Percentiles rank a stretch among this genome's conserved stretches.
phyloP scores from a whole-genome alignment of 2,329 filamentous ascomycete genomes.

The Colletotrichum gigasporum region DNA sequence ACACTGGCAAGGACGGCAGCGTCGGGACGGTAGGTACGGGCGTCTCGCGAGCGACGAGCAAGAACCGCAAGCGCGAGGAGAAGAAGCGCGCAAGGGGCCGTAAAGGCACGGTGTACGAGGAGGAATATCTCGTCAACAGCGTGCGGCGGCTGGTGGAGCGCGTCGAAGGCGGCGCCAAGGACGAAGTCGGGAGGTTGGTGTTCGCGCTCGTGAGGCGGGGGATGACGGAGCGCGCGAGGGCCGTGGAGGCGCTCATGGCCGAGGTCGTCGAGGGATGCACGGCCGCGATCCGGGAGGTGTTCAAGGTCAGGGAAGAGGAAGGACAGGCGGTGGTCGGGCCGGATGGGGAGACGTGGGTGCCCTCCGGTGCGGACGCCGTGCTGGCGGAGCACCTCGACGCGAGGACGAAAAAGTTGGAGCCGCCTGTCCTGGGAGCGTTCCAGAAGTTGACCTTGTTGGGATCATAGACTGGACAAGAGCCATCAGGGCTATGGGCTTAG shows the following conservation, averaged over 20 bases:
- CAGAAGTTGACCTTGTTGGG: constrained; percentile 62
- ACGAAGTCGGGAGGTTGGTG: constrained; percentile 79
- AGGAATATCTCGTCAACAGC: constrained; percentile 94
- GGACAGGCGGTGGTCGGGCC: constrained; percentile 33
- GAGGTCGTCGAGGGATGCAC: constrained; percentile 79
- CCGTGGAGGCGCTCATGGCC: constrained; percentile 76
- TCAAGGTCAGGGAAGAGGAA: constrained; percentile 44
- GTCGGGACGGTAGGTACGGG: constrained; percentile 76
- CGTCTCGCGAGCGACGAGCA: constrained; percentile 81
- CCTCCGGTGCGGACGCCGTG: constrained; percentile 62
- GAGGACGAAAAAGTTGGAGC: constrained; percentile 53
- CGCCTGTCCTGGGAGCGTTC: constrained; percentile 59
- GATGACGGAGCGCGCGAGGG: constrained; percentile 88
- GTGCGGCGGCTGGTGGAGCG: constrained; percentile 85
- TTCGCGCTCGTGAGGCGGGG: constrained; percentile 79
- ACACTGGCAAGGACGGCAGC: constrained; percentile 76
- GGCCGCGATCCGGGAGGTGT: constrained; percentile 76
- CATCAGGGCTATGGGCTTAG: too few relatives aligned
- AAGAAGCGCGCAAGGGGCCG: constrained; percentile 93
- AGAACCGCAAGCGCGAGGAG: constrained; percentile 90
- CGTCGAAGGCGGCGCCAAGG: constrained; percentile 73
- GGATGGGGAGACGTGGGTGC: constrained; percentile 40
- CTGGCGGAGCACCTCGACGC: constrained; percentile 60
- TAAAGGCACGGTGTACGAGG: constrained; percentile 97
- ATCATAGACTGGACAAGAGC: constrained; percentile 38